Evolutionary conservation across 208 protist species (phyloP).

Genomic region (Wallacemonas sp.): DNA sequence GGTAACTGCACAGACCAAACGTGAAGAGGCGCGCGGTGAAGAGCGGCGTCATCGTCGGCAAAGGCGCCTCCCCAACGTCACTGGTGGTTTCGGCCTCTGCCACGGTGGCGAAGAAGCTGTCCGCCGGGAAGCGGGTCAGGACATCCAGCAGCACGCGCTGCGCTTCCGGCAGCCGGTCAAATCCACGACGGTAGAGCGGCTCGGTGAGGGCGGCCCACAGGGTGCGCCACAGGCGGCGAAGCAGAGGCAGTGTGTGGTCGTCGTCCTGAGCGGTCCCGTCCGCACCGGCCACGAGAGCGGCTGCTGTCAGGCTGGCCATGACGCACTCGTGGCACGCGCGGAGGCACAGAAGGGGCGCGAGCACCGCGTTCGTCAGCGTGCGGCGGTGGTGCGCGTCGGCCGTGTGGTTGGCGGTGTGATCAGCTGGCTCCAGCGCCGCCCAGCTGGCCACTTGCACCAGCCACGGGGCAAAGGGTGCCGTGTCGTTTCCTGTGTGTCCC

Average conservation of each 20-base stretch:
- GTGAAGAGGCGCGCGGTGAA: constrained; percentile 20
- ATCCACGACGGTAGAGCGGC: constrained; percentile 10
- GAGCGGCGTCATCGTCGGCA: neutral
- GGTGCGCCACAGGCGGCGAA: constrained; percentile 17
- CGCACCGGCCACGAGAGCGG: neutral
- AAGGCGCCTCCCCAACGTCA: too few species aligned
- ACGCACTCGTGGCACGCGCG: constrained; percentile 31
- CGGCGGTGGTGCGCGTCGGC: neutral
- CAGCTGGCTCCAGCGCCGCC: neutral
- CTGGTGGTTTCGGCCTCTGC: neutral
- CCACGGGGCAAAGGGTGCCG: neutral
- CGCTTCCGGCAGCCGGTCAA: constrained; percentile 24
- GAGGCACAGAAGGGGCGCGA: constrained; percentile 66
- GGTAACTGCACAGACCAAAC: constrained; percentile 22
- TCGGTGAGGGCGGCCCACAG: constrained; percentile 26
- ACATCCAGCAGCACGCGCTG: constrained; percentile 49
- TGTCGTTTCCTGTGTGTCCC: neutral
- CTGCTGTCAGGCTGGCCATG: constrained; percentile 5
- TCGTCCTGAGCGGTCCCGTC: neutral
- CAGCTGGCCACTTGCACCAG: neutral
- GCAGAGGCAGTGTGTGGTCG: neutral
- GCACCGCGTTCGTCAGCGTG: constrained; percentile 23
- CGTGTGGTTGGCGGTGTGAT: neutral
- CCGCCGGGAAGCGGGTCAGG: constrained; percentile 35
- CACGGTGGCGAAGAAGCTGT: constrained; percentile 23